These are phyloP conservation scores for Penicillium desertorum DNA, from an alignment of 495 filamentous ascomycete species.

Conservation along the genomic window DNA sequence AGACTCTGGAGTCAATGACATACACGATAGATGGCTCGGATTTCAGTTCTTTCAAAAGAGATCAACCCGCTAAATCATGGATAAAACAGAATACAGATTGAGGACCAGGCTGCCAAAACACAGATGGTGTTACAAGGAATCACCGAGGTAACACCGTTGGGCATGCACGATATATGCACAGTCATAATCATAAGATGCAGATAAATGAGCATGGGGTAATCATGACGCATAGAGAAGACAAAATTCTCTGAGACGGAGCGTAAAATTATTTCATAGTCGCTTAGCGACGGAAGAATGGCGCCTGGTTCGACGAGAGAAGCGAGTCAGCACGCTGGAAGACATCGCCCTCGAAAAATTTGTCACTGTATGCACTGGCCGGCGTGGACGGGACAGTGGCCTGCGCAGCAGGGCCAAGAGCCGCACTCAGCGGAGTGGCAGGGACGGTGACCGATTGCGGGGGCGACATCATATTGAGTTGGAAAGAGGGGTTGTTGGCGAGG, in stretches of 20 bases:
- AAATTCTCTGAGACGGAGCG: background rate
- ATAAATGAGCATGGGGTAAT: background rate
- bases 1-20: background rate
- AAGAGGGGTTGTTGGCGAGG: constrained; percentile 25
- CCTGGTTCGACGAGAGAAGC: constrained; percentile 56
- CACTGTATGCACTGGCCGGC: constrained; percentile 65
- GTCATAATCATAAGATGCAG: constrained; percentile 15
- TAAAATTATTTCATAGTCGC: background rate
- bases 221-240: constrained; percentile 9
- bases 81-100: constrained; percentile 4
- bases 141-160: background rate
- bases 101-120: background rate
- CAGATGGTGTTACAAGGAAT: background rate
- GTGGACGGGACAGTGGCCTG: constrained; percentile 86
- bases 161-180: constrained; percentile 5
- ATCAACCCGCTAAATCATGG: constrained; percentile 9
- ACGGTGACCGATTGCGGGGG: constrained; percentile 47
- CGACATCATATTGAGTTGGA: constrained; percentile 33
- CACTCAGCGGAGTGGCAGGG: constrained; percentile 72
- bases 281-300: constrained; percentile 40
- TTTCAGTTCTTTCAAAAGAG: background rate
- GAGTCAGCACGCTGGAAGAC: constrained; percentile 75
- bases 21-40: background rate
- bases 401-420: constrained; percentile 82
- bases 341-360: constrained; percentile 64